Percentiles rank a stretch among this genome's conserved stretches.
Evolutionary conservation across 257 asterid species (phyloP).

Genomic region (Solanum ossicruentum): DNA sequence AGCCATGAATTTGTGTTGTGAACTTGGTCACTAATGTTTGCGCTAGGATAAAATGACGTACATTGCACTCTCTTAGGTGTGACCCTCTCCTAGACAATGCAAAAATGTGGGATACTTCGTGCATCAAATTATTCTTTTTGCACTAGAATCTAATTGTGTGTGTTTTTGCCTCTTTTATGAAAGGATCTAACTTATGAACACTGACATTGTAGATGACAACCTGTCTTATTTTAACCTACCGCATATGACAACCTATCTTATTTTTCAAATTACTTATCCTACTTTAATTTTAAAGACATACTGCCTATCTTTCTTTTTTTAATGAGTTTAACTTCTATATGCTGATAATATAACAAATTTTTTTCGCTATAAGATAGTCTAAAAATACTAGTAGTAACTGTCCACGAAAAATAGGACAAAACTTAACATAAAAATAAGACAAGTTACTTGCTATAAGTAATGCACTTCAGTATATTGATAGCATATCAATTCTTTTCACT

Average conservation of each 20-base stretch:
- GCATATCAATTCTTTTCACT: background rate
- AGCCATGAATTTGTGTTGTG: background rate
- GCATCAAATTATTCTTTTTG: background rate
- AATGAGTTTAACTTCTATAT: background rate
- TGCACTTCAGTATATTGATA: background rate
- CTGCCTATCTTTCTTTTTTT: background rate
- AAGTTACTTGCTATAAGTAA: background rate
- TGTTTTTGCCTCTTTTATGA: background rate
- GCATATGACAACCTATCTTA: background rate
- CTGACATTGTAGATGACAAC: background rate
- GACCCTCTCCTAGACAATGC: fast-evolving
- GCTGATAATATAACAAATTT: background rate
- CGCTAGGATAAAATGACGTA: background rate
- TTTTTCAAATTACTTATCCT: too few species aligned
- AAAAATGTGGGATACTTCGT: background rate
- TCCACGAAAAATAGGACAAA: background rate
- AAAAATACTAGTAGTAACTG: background rate
- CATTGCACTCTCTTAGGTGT: background rate
- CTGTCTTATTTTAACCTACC: background rate
- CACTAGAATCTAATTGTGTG: background rate
- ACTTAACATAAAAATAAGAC: background rate
- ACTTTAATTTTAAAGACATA: background rate
- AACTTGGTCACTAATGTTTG: background rate
- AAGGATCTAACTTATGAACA: background rate
- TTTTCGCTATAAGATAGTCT: background rate